Evolutionary conservation across 257 asterid genomes (phyloP).

Genomic region (Solanum chmielewskii): DNA sequence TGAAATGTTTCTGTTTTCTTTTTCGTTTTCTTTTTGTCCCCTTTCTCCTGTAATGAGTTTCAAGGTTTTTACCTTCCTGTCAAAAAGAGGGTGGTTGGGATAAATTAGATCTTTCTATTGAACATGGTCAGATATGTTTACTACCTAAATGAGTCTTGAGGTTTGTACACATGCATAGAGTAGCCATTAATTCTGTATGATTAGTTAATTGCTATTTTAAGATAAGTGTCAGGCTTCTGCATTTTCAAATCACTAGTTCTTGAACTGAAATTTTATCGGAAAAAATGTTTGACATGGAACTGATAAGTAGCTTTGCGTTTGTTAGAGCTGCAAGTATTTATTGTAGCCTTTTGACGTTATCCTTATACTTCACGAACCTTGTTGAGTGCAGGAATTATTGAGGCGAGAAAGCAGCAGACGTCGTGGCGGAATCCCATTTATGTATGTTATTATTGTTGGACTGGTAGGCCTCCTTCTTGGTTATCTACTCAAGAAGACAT

Average conservation of each 20-base stretch:
- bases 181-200: not conserved
- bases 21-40: not conserved
- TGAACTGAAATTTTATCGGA: not conserved
- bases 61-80: not conserved
- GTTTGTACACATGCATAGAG: not conserved
- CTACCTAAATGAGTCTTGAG: not conserved
- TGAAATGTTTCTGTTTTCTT: not conserved
- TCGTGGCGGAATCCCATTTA: slow-evolving; percentile 52
- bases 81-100: not conserved
- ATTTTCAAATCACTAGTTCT: not conserved
- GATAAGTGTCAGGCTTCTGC: not conserved
- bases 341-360: not conserved
- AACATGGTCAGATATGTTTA: not conserved
- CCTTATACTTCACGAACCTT: not conserved
- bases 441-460: slow-evolving; percentile 56
- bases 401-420: slow-evolving; percentile 50
- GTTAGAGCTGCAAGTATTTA: not conserved
- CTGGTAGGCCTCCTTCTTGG: slow-evolving; percentile 71
- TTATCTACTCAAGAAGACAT: slow-evolving; percentile 62
- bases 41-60: not conserved
- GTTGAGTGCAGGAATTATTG: slow-evolving; percentile 50
- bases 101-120: not conserved
- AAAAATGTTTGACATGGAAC: not conserved
- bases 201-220: not conserved
- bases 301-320: not conserved